Base-by-base conservation (phyloP, 139 green algal genomes). In the Chlorella sp. region DNA sequence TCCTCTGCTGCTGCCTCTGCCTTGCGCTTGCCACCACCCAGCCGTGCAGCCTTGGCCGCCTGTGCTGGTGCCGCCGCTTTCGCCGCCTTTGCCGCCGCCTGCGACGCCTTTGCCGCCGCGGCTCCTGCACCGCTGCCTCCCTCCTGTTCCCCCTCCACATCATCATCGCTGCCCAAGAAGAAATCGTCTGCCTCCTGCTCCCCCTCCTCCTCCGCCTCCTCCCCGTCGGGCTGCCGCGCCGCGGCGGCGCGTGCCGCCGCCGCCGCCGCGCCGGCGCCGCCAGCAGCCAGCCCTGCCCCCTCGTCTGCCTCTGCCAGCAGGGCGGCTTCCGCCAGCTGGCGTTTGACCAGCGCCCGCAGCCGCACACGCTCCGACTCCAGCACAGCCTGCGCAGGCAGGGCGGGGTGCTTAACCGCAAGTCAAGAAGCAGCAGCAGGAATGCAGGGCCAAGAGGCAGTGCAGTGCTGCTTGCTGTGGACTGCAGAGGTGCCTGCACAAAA, bases 281-380 rank as follows among this genome's bases (percentile, higher is more conserved):
- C 32, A 1, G 39, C 77, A 4, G 76, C 81, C 69, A 92, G 82
- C 18, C 75, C 85, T 2, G 83, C 48, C 0, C 96, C 96, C 85
- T 98, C 96, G 71, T 98, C 96, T n/a, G 95, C 94, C 40, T 98
- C 95, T n/a, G 88, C 87, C 4, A 98, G 42, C 81, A 95, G 83
- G 1, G 96, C 96, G 16, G 78, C 85, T 64, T 96, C 94, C 0
- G 90, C 89, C 39, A 95, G 53, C 80, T 93, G 91, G 40, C 82
- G 19, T 60, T 76, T 83, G 22, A 95, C 91, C 37, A 97, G 40
- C 0, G 83, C 91, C 22, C 93, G 90, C 87, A 98, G 80, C 37
- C 95, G 90, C 19, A 79, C 81, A 0, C 95, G 90, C 90, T 96
- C 91, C 11, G 90, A 82, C n/a, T 96, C 92, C 28, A 97, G 87